Conservation (phyloP, 176 grass and related monocot species). For the Saccharum officinarum region DNA sequence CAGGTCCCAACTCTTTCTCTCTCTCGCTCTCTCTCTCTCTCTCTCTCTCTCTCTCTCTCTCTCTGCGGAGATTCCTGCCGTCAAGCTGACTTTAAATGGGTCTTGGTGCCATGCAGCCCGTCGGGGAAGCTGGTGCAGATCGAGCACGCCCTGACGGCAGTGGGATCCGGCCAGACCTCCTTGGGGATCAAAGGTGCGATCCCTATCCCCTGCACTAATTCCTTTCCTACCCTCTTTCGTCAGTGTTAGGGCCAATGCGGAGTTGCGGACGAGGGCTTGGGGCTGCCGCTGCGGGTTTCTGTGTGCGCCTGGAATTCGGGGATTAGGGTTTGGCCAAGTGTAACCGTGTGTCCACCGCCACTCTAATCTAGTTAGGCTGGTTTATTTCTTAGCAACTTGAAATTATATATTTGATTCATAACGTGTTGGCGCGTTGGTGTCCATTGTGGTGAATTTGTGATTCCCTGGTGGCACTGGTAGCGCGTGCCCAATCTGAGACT, state of each 20-base stretch:
- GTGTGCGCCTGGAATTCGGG: neutral
- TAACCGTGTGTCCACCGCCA: neutral
- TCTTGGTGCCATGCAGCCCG: constrained; percentile 47
- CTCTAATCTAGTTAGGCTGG: too few species aligned
- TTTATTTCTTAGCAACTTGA: neutral
- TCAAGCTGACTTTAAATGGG: neutral
- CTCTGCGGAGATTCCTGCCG: neutral
- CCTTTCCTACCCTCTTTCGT: neutral
- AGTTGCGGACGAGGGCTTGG: neutral
- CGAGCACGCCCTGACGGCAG: constrained; percentile 87
- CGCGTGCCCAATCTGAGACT: neutral
- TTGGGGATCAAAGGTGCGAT: constrained; percentile 87
- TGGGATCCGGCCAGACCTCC: constrained; percentile 90
- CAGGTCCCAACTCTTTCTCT: constrained; percentile 40
- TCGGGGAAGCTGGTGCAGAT: constrained; percentile 97
- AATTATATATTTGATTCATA: neutral
- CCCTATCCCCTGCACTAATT: neutral
- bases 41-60: too few species aligned
- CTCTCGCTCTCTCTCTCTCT: neutral
- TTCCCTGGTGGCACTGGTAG: neutral
- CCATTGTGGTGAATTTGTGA: neutral
- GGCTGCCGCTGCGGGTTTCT: neutral
- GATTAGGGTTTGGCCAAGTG: neutral
- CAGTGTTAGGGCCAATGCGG: neutral
- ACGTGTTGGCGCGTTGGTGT: neutral